Percentiles rank a stretch among this genome's conserved stretches.
These are phyloP conservation scores for Globisporangium rhizosaccharum DNA, from an alignment of 352 stramenopile species.

Conservation along the genomic window DNA sequence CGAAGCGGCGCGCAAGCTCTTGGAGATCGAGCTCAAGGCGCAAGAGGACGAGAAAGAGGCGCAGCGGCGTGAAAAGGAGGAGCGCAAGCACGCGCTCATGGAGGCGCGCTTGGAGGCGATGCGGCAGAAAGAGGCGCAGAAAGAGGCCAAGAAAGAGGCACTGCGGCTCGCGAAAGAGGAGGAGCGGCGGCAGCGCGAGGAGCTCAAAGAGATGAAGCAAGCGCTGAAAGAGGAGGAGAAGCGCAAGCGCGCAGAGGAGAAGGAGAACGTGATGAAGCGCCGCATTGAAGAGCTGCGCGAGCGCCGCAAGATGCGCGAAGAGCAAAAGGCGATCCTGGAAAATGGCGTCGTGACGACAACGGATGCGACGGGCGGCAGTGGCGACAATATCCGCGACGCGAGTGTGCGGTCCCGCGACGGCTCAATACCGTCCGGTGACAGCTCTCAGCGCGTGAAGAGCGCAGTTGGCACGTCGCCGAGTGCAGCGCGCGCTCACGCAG, in stretches of 20 bases:
- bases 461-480: neutral
- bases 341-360: constrained; percentile 59
- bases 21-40: constrained; percentile 76
- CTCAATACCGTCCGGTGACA: neutral
- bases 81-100: constrained; percentile 63
- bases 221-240: constrained; percentile 68
- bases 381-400: neutral
- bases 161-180: constrained; percentile 57
- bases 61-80: constrained; percentile 56
- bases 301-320: constrained; percentile 57
- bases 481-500: constrained; percentile 7
- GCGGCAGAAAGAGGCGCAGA: constrained; percentile 59
- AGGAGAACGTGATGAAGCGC: constrained; percentile 66
- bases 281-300: constrained; percentile 66
- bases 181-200: constrained; percentile 56
- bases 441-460: constrained; percentile 16
- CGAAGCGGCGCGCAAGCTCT: constrained; percentile 55
- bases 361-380: constrained; percentile 1
- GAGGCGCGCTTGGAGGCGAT: constrained; percentile 56
- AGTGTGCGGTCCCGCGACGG: neutral
- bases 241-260: constrained; percentile 62
- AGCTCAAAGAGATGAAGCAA: constrained; percentile 67
- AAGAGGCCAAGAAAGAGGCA: constrained; percentile 63
- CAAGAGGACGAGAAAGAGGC: constrained; percentile 74
- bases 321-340: constrained; percentile 67